A percentile compares a stretch with the other conserved stretches of the same genome.
These are phyloP conservation scores for Cruciata laevipes DNA, from an alignment of 257 asterid genomes.

Conservation along the genomic window DNA sequence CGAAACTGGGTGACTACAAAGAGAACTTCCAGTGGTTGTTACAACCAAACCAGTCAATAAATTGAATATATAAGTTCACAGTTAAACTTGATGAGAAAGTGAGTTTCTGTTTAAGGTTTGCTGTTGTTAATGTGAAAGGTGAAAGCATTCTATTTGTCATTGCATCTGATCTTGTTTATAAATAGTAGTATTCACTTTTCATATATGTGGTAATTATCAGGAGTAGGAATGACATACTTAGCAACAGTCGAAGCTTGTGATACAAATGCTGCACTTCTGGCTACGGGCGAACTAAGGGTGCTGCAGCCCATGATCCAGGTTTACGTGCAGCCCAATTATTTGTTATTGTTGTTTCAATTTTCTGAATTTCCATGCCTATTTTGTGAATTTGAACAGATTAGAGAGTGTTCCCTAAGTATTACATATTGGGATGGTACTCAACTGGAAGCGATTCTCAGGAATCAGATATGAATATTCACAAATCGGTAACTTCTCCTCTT, in stretches of 20 bases:
- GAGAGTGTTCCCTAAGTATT: conserved; percentile 88
- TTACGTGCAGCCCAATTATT: conserved; percentile 40
- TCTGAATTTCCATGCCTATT: not conserved
- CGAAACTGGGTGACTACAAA: too few relatives aligned
- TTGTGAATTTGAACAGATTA: conserved; percentile 48
- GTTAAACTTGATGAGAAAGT: too few relatives aligned
- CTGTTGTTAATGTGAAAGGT: too few relatives aligned
- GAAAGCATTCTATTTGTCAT: not conserved
- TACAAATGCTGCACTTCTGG: conserved; percentile 47
- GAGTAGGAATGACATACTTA: conserved; percentile 48
- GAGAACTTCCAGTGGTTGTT: not conserved
- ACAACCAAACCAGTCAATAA: not conserved
- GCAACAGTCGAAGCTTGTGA: conserved; percentile 85
- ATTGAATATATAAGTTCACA: not conserved
- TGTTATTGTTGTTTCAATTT: not conserved
- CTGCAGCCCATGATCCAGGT: conserved; percentile 70
- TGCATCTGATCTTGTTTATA: not conserved
- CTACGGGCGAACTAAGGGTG: conserved; percentile 59
- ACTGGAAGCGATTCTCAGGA: conserved; percentile 90
- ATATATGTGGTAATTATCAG: not conserved
- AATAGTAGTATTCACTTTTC: not conserved
- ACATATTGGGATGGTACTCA: conserved; percentile 93
- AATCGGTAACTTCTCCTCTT: conserved; percentile 55
- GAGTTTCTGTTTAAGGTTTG: too few relatives aligned
- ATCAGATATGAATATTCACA: conserved; percentile 84